Conservation (phyloP, 176 grass and related monocot genomes). For the Eremochloa ophiuroides region DNA sequence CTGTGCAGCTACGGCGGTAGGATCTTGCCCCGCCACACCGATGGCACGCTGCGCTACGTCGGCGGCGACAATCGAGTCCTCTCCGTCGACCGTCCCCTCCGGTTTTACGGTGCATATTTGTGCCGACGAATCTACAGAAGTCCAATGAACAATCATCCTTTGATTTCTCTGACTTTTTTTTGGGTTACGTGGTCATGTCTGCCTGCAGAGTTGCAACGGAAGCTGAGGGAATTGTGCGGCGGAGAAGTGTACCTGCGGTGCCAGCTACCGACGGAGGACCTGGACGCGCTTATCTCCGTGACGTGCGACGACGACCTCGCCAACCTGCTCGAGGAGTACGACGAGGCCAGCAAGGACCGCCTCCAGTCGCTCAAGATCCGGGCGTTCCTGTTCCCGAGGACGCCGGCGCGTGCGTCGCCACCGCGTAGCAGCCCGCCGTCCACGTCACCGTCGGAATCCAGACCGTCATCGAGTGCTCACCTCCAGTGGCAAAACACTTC, state of each 20-base stretch:
- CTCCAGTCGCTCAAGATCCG: not conserved
- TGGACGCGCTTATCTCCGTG: constrained; percentile 78
- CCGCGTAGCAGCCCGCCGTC: no score
- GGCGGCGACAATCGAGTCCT: constrained; percentile 76
- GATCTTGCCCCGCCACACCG: constrained; percentile 67
- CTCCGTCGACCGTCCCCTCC: constrained; percentile 45
- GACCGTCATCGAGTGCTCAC: not conserved
- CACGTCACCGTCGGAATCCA: no score
- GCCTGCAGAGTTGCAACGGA: constrained; percentile 51
- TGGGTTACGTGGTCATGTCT: not conserved
- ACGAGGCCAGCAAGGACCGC: constrained; percentile 33
- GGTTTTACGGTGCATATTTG: constrained; percentile 39
- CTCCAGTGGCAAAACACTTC: not conserved
- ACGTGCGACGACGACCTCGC: constrained; percentile 63
- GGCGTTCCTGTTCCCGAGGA: not conserved
- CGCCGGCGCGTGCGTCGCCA: not conserved
- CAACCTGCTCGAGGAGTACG: constrained; percentile 63
- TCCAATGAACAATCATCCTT: not conserved
- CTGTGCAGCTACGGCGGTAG: constrained; percentile 77
- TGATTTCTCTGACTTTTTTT: not conserved
- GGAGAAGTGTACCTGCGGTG: constrained; percentile 53
- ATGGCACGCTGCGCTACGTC: constrained; percentile 75
- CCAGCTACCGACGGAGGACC: constrained; percentile 81
- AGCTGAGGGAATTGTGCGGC: constrained; percentile 64
- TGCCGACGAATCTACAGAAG: not conserved